Evolutionary conservation across 768 basidiomycete genomes (phyloP).

Genomic region (Tricholoma sp.): DNA sequence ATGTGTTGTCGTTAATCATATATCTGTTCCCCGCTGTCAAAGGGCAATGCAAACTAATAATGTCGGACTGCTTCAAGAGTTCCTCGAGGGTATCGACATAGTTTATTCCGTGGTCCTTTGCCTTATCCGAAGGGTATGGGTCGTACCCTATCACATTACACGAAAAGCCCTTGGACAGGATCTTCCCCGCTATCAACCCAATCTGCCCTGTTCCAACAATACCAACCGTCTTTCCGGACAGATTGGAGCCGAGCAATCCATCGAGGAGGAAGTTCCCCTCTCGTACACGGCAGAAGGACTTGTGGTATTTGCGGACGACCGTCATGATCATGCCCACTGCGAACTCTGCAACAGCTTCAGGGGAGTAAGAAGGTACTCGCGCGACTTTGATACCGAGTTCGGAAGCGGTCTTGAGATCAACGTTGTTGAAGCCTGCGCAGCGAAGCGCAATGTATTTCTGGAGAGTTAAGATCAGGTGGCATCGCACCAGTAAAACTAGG

Average conservation of each 20-base stretch:
- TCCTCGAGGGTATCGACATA: conserved; percentile 35
- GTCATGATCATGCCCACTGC: conserved; percentile 43
- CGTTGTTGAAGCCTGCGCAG: conserved; percentile 40
- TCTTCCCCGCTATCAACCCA: conserved; percentile 37
- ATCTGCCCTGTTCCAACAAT: conserved; percentile 42
- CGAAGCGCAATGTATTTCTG: conserved; percentile 38
- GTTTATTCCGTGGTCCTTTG: conserved; percentile 30
- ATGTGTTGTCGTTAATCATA: conserved; percentile 35
- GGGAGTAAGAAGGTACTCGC: conserved; percentile 39
- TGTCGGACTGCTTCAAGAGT: conserved; percentile 30
- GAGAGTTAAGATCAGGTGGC: neutral
- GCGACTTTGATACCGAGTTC: conserved; percentile 31
- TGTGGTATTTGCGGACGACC: conserved; percentile 41
- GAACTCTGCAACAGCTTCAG: conserved; percentile 41
- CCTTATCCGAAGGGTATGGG: conserved; percentile 29
- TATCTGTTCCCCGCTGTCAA: conserved; percentile 31
- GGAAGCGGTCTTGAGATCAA: conserved; percentile 29
- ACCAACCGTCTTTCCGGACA: conserved; percentile 37
- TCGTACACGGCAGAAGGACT: conserved; percentile 39
- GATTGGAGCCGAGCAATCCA: conserved; percentile 37
- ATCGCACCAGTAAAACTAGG: neutral
- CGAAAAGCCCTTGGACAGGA: conserved; percentile 34
- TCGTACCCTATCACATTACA: conserved; percentile 37
- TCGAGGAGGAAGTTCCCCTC: conserved; percentile 43
- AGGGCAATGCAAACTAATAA: conserved; percentile 40